Base-by-base conservation (phyloP, 495 filamentous ascomycete genomes). In the Xeromyces bisporus region DNA sequence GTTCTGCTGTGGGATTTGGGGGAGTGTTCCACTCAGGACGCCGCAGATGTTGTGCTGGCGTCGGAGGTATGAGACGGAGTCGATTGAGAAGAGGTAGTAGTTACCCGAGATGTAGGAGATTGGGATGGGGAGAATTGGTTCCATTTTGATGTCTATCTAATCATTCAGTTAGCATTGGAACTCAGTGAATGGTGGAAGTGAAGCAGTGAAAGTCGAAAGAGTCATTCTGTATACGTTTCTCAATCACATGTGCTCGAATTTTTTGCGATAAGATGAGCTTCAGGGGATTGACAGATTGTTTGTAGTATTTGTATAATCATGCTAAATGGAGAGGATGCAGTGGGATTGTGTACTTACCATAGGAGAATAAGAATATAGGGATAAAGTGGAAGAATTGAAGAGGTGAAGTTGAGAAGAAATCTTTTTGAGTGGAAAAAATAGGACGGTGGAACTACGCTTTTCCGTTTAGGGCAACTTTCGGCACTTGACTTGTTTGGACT, bases 1-100 rank as follows among this genome's bases (percentile, higher is more conserved):
- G 61, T 94, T 97, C 52, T 97, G 89, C 42, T 87, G 82, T 4
- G 87, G 84, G 25, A 77, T 71, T 55, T 93, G 89, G 2, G 91
- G 84, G 24, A 94, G 71, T 2, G 77, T 80, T 25, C 89, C 89
- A 28, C 77, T 77, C 28, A 94, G 59, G 14, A 89, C 80, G 30
- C 85, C 84, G 43, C 80, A 82, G 44, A 93, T 91, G 50, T 84
- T 73, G 56, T 94, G 66, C 42, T 72, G 62, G 18, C 75, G 71
- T 37, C 89, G 76, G 36, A 93, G 60, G 58, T 82, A 73, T 45
- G 78, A 79, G 28, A 91, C 75, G 28, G 71, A 72, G 36, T 86
- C 69, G 46, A 80, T 70, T 48, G 87, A 83, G 60, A 91, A 94
- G 41, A 96, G 65, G 35, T 93, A 69, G 58, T 91, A 93, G 48